These are phyloP conservation scores for Rhodotorula graminis DNA, from an alignment of 768 basidiomycete genomes.

Conservation along the genomic window DNA sequence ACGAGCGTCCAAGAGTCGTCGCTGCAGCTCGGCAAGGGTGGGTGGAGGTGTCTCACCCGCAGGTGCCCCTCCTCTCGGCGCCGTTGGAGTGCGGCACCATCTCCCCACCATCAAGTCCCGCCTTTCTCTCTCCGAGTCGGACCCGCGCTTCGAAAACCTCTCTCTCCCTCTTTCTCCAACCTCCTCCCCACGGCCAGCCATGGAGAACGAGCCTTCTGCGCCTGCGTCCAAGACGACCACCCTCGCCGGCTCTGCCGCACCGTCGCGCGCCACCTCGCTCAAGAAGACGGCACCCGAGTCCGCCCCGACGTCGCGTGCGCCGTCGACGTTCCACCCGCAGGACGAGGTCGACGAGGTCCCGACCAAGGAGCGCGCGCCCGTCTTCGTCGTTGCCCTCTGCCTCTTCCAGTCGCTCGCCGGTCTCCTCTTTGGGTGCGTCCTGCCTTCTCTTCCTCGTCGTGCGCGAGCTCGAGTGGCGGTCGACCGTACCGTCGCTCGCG, in stretches of 20 bases:
- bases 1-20: neutral
- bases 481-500: no score
- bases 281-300: constrained; percentile 6
- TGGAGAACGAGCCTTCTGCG: constrained; percentile 8
- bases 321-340: constrained; percentile 19
- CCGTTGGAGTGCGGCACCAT: neutral
- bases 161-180: neutral
- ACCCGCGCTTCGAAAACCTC: neutral
- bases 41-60: neutral
- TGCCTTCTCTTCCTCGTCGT: neutral
- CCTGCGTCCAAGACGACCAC: constrained; percentile 22
- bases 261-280: constrained; percentile 15
- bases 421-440: constrained; percentile 34
- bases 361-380: constrained; percentile 35
- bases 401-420: constrained; percentile 38
- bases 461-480: no score
- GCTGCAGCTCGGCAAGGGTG: no score
- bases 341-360: constrained; percentile 17
- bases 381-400: constrained; percentile 34
- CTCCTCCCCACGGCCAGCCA: neutral
- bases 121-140: neutral
- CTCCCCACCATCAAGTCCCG: constrained; percentile 1
- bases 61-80: neutral
- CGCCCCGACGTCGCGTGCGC: constrained; percentile 18
- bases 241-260: constrained; percentile 22